Conservation (phyloP, 2,329 filamentous ascomycete genomes). For the Phyllosticta citriasiana region DNA sequence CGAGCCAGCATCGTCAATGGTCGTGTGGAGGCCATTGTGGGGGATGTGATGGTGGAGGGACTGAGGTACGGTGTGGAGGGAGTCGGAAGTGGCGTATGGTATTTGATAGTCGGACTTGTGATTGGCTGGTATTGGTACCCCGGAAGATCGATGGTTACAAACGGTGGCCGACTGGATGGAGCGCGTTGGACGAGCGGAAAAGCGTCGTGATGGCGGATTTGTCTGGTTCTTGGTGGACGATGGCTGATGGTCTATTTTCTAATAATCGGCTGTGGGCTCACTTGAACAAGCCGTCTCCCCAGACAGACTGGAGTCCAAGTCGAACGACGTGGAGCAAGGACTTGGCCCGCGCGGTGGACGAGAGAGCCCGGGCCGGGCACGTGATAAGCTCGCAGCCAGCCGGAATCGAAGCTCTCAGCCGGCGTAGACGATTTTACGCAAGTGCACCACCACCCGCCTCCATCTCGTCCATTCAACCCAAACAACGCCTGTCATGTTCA, state of each 20-base stretch:
- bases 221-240: background rate
- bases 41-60: conserved; percentile 12
- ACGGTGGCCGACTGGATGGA: background rate
- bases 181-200: background rate
- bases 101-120: background rate
- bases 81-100: background rate
- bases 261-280: background rate
- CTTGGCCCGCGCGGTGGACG: background rate
- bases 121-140: background rate
- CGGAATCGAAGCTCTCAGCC: conserved; percentile 9
- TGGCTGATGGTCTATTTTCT: background rate
- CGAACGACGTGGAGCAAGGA: background rate
- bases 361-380: conserved; percentile 1
- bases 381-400: background rate
- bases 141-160: background rate
- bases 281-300: background rate
- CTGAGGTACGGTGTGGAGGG: conserved; percentile 4
- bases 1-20: conserved; percentile 39
- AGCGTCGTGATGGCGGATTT: background rate
- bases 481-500: conserved; percentile 61
- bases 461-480: conserved; percentile 19
- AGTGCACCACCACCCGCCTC: conserved; percentile 11
- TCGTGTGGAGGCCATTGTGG: conserved; percentile 38
- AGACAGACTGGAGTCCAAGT: background rate
- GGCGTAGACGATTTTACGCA: conserved; percentile 9